These are phyloP conservation scores for Torulaspora delbrueckii DNA, from an alignment of 805 yeast genomes.

Conservation along the genomic window DNA sequence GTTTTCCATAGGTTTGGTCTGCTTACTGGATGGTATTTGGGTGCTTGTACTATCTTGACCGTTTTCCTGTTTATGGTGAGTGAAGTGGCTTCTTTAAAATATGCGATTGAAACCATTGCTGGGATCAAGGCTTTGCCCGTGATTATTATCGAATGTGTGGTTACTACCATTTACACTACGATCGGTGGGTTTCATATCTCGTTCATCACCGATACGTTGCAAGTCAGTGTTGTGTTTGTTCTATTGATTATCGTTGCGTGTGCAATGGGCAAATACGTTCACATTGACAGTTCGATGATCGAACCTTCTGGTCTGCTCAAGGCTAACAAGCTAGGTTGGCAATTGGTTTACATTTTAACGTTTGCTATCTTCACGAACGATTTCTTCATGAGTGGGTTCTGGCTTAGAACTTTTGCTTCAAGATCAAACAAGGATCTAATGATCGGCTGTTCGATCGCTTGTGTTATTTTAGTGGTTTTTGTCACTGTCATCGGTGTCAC, in stretches of 20 bases:
- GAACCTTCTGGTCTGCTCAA: conserved; percentile 62
- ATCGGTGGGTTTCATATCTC: conserved; percentile 88
- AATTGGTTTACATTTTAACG: conserved; percentile 73
- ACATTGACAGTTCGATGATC: conserved; percentile 54
- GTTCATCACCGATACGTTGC: conserved; percentile 80
- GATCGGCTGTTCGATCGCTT: conserved; percentile 73
- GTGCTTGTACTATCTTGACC: conserved; percentile 78
- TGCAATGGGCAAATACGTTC: conserved; percentile 71
- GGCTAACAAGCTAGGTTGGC: conserved; percentile 78
- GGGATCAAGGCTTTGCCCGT: conserved; percentile 75
- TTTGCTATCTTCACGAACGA: conserved; percentile 89
- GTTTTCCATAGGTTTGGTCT: conserved; percentile 77
- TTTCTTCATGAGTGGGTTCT: conserved; percentile 84
- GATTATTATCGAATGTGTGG: conserved; percentile 77
- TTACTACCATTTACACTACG: conserved; percentile 80
- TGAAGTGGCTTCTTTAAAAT: conserved; percentile 75
- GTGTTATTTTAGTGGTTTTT: conserved; percentile 57
- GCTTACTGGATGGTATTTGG: conserved; percentile 65
- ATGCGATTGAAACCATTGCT: conserved; percentile 72
- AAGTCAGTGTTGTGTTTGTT: conserved; percentile 67
- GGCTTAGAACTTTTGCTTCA: conserved; percentile 93
- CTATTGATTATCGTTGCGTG: conserved; percentile 65
- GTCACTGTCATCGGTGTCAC: conserved; percentile 73
- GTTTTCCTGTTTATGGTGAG: conserved; percentile 83
- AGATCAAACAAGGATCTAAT: conserved; percentile 66